Percentiles rank a stretch among this genome's conserved stretches.
Evolutionary conservation across 2,329 filamentous ascomycete genomes (phyloP).

Genomic region (Lasiodiplodia hormozganensis): DNA sequence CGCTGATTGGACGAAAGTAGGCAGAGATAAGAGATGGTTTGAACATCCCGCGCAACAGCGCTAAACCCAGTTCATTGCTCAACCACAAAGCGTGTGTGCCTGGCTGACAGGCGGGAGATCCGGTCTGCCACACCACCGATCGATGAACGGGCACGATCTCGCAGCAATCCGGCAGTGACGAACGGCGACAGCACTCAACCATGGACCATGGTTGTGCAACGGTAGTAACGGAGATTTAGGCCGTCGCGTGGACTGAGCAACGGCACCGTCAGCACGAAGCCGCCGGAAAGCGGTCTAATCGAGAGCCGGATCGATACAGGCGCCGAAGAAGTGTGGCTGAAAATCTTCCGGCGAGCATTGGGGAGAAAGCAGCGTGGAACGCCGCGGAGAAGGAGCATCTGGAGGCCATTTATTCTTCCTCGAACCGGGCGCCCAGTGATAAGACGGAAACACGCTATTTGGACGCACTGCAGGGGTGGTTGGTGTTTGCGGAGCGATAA

Average conservation of each 20-base stretch:
- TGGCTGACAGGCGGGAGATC: not conserved
- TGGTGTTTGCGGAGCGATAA: conserved; percentile 5
- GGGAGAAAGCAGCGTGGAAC: not conserved
- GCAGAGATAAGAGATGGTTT: conserved; percentile 13
- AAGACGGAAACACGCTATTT: conserved; percentile 18
- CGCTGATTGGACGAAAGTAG: conserved; percentile 12
- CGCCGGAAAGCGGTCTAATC: not conserved
- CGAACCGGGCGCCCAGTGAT: conserved; percentile 15
- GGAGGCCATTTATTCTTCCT: conserved; percentile 2
- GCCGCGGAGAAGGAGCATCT: conserved; percentile 28
- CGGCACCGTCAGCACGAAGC: not conserved
- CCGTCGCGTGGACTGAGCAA: not conserved
- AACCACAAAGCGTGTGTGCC: not conserved
- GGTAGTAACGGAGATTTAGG: not conserved
- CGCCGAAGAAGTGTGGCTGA: not conserved
- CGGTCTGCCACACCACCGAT: not conserved
- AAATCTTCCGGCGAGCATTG: not conserved
- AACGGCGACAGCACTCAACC: not conserved
- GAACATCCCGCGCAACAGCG: conserved; percentile 6
- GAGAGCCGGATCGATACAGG: not conserved
- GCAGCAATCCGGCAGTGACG: not conserved
- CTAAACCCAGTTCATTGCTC: not conserved
- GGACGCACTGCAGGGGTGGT: not conserved
- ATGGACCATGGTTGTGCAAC: not conserved
- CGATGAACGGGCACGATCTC: not conserved